phyloP scores from a whole-genome alignment of 2,329 filamentous ascomycete genomes.

The Diaporthe nobilis region DNA sequence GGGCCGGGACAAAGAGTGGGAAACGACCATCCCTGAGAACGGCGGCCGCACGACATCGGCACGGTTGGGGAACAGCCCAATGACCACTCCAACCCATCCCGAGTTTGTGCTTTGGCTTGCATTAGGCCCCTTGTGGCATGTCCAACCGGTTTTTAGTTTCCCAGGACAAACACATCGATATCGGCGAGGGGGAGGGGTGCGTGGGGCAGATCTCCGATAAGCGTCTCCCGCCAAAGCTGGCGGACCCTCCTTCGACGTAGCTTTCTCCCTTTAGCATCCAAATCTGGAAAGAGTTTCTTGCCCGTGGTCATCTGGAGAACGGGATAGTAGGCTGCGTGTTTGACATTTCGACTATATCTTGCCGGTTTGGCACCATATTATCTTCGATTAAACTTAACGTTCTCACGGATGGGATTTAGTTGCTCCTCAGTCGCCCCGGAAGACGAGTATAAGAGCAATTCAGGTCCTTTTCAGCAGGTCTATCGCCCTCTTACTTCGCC shows the following conservation, averaged over 20 bases:
- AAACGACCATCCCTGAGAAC: conserved; percentile 9
- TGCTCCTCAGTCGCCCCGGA: no score
- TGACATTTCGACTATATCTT: conserved; percentile 6
- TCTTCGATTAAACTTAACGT: not conserved
- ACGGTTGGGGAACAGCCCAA: not conserved
- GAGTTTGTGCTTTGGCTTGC: not conserved
- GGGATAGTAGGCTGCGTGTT: not conserved
- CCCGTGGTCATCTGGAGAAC: not conserved
- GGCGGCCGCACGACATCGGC: not conserved
- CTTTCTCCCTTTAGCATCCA: conserved; percentile 29
- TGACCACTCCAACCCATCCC: not conserved
- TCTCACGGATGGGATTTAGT: not conserved
- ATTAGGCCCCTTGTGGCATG: conserved; percentile 32
- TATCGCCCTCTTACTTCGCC: no score
- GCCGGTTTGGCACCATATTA: not conserved
- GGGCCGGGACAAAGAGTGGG: not conserved
- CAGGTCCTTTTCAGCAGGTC: not conserved
- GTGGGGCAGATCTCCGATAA: conserved; percentile 35
- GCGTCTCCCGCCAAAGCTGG: not conserved
- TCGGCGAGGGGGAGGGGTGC: not conserved
- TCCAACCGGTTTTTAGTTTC: conserved; percentile 26
- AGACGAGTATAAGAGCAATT: not conserved
- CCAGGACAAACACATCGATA: not conserved
- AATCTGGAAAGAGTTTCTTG: conserved; percentile 8
- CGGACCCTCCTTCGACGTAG: not conserved